Evolutionary conservation across 768 basidiomycete genomes (phyloP), one percentile per base, ranked within the genome.

Genomic region (Auriscalpium orientale): DNA sequence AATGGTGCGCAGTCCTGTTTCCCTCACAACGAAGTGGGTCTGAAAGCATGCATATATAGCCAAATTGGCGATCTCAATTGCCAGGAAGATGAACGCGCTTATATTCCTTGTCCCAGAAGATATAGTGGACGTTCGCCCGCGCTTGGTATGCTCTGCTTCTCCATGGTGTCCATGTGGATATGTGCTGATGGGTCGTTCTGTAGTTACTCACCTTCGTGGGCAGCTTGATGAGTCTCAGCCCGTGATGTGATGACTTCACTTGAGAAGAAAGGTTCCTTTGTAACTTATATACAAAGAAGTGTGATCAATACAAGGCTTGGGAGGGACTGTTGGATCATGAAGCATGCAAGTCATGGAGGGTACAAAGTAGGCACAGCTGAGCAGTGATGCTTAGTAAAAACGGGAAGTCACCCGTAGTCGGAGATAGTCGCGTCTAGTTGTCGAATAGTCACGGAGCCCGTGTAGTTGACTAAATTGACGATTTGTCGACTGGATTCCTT

Each of bases 41-140:
- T 22, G 8, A 22, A 28, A 47, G 13, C 18, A 49, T 46, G n/a
- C 59, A 53, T 43, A 18, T 56, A 8, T 60, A 97, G 95, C 95
- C 15, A 98, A 98, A 81, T 72, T 98, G 60, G 95, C 93, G 8
- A 98, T 98, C 64, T 98, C 95, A 3, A 98, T 98, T 63, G 95
- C 95, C n/a, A 80, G 95, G 66, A 98, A 98, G 80, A 87, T 95
- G 86, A 91, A 92, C 53, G 91, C 91, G 5, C 71, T 97, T 63
- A 98, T 98, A 65, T 98, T 98, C 80, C 74, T 98, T 56, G 95
- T 98, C 0, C 94, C 95, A 0, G 95, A 98, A 67, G 94, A 94
- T 71, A 94, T 98, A 63, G 93, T 98, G 37, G 95, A 98, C 68
- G 81, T 98, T 58, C 85, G 95, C 45, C 84, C 93, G 35, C 84